Percentiles rank a stretch among this genome's conserved stretches.
Evolutionary conservation across 495 filamentous ascomycete genomes (phyloP).

Genomic region (Penicillium tannophilum): DNA sequence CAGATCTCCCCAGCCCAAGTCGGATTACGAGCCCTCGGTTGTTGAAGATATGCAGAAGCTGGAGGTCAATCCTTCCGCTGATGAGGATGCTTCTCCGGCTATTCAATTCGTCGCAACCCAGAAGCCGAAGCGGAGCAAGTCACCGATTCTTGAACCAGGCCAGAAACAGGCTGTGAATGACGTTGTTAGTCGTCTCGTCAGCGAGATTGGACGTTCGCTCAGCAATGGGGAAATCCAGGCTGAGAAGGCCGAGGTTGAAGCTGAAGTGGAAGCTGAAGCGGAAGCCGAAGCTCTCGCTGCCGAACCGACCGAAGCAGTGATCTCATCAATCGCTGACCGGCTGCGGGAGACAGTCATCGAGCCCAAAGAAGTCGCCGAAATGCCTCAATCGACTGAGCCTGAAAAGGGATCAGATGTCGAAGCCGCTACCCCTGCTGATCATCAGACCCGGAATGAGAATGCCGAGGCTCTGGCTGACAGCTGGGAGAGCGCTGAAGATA

Average conservation of each 20-base stretch:
- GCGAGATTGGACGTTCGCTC: slow-evolving; percentile 68
- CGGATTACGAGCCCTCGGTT: slow-evolving; percentile 39
- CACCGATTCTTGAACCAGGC: slow-evolving; percentile 37
- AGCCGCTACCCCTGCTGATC: background rate
- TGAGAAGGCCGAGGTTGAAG: slow-evolving; percentile 8
- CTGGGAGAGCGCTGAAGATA: slow-evolving; percentile 83
- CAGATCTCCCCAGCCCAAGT: slow-evolving; percentile 44
- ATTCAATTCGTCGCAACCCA: slow-evolving; percentile 9
- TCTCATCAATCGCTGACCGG: slow-evolving; percentile 37
- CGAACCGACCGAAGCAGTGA: slow-evolving; percentile 35
- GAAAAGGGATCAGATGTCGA: slow-evolving; percentile 57
- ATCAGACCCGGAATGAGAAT: slow-evolving; percentile 1
- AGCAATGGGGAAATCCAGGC: slow-evolving; percentile 64
- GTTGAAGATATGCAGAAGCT: slow-evolving; percentile 33
- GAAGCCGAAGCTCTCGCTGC: slow-evolving; percentile 33
- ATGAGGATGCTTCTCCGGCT: slow-evolving; percentile 17
- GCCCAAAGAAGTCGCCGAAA: slow-evolving; percentile 30
- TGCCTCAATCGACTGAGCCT: background rate
- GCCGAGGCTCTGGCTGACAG: slow-evolving; percentile 59
- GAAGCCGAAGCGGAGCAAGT: slow-evolving; percentile 30
- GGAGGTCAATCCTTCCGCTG: slow-evolving; percentile 27
- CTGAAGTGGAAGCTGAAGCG: background rate
- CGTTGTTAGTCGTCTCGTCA: slow-evolving; percentile 68
- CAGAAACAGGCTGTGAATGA: slow-evolving; percentile 69
- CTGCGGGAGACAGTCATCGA: slow-evolving; percentile 38